Conservation (phyloP, 192 early-diverging fungal genomes). For the Umbelopsis ramanniana region DNA sequence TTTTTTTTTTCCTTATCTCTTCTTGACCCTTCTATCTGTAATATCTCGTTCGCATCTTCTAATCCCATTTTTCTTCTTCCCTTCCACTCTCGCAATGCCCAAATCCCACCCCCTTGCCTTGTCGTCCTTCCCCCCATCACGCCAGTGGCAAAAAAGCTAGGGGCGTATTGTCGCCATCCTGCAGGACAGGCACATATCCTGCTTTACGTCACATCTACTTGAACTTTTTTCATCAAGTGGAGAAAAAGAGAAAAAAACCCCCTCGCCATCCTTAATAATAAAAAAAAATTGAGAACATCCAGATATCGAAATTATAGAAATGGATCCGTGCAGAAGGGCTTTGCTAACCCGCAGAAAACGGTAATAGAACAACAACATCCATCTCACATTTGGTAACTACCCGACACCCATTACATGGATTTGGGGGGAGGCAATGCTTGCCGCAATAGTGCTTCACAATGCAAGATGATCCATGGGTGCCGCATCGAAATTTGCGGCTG, state of each 20-base stretch:
- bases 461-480: neutral
- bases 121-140: neutral
- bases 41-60: constrained; percentile 5
- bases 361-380: constrained; percentile 7
- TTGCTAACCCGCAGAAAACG: constrained; percentile 3
- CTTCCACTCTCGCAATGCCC: neutral
- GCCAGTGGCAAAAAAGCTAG: neutral
- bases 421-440: neutral
- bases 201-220: neutral
- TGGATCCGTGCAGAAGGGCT: too few species aligned
- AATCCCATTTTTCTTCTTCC: neutral
- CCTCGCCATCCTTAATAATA: too few species aligned
- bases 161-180: constrained; percentile 18
- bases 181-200: constrained; percentile 19
- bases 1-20: neutral
- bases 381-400: neutral
- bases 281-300: too few species aligned
- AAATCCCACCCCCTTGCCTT: neutral
- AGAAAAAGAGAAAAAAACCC: constrained; percentile 11
- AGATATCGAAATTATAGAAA: too few species aligned
- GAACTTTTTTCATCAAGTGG: neutral
- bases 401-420: neutral
- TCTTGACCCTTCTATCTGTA: constrained; percentile 19
- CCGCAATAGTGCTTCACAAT: neutral
- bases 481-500: neutral